Base-by-base conservation (phyloP, 495 filamentous ascomycete species). In the Aspergillus bridgeri region DNA sequence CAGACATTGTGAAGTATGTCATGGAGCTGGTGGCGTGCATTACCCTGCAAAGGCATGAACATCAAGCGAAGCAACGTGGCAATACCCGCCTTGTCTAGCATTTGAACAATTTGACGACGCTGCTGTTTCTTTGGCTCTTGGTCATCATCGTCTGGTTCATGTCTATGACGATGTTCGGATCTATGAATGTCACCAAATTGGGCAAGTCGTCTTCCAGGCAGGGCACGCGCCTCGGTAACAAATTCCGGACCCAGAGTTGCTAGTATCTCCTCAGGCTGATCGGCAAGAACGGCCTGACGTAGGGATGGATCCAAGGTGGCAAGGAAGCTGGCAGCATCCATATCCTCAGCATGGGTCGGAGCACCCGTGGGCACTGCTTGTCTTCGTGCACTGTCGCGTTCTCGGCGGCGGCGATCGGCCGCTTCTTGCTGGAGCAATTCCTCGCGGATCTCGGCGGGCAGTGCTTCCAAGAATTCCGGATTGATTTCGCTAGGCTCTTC, bases 61-160 rank as follows among this genome's bases (percentile, higher is more conserved):
- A 99, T 96, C 13, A 99, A 79, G 17, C 94, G 90, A 33, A 99
- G 81, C 7, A 99, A 74, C 11, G 94, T 97, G 21, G 95, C 94
- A 68, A 99, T 86, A 23, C 94, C 94, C 54, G 92, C 81, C 69
- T 96, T 97, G 73, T 99, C 95, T 5, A 98, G 83, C 87, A 98
- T 96, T 71, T 99, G 94, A 27, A 96, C 86, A 51, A 91, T 87
- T 21, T 89, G 87, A 64, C 86, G 86, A 55, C 90, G 83, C 60
- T 87, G 84, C 22, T 84, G 80, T 72, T 96, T 95, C 70, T 85
- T 85, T 5, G 68, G 65, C 53, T 81, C 74, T 61, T 78, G 70
- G 54, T 69, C 69, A 22, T 75, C 71, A 23, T 38, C 9, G 33
- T 13, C 33, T 50, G 65, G 63, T 38, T 77, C 75, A 53, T 69